These are phyloP conservation scores for Tolypocladium album DNA, from an alignment of 2,329 filamentous ascomycete genomes.

Conservation along the genomic window DNA sequence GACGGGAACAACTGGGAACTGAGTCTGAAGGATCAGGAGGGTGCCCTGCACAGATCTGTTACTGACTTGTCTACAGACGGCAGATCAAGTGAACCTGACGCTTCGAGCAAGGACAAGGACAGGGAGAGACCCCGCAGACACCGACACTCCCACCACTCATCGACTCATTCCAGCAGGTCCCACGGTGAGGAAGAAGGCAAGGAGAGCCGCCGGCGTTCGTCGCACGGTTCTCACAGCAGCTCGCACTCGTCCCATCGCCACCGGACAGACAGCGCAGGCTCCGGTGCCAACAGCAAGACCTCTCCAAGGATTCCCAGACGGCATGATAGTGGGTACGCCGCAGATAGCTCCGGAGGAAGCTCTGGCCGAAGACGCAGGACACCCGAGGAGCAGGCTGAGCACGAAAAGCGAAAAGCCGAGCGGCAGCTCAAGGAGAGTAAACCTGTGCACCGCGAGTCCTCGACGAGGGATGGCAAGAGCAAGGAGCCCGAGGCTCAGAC, in stretches of 20 bases:
- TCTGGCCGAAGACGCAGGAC: constrained; percentile 27
- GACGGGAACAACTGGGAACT: constrained; percentile 19
- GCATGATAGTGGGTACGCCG: constrained; percentile 35
- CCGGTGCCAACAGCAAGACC: constrained; percentile 18
- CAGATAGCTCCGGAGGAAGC: constrained; percentile 25
- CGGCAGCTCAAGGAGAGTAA: constrained; percentile 21
- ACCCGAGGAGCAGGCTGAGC: constrained; percentile 37
- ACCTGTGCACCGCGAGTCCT: constrained; percentile 13
- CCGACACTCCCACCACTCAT: constrained; percentile 27
- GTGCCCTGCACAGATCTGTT: constrained; percentile 33
- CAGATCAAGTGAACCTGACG: constrained; percentile 26
- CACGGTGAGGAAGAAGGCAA: constrained; percentile 19
- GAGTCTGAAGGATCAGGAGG: constrained; percentile 23
- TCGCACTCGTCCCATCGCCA: constrained; percentile 21
- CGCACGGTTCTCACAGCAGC: constrained; percentile 9
- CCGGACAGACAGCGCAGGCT: constrained; percentile 26
- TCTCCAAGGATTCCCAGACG: constrained; percentile 28
- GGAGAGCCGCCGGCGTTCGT: constrained; percentile 17
- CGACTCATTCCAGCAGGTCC: constrained; percentile 17
- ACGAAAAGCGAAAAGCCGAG: constrained; percentile 38
- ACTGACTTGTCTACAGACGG: constrained; percentile 48
- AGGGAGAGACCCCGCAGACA: constrained; percentile 29
- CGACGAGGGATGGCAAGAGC: constrained; percentile 12
- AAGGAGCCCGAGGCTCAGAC: constrained; percentile 23
- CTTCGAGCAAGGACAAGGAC: constrained; percentile 25